Evolutionary conservation across 2,329 filamentous ascomycete genomes (phyloP).

Genomic region (Cryphonectria parasitica): DNA sequence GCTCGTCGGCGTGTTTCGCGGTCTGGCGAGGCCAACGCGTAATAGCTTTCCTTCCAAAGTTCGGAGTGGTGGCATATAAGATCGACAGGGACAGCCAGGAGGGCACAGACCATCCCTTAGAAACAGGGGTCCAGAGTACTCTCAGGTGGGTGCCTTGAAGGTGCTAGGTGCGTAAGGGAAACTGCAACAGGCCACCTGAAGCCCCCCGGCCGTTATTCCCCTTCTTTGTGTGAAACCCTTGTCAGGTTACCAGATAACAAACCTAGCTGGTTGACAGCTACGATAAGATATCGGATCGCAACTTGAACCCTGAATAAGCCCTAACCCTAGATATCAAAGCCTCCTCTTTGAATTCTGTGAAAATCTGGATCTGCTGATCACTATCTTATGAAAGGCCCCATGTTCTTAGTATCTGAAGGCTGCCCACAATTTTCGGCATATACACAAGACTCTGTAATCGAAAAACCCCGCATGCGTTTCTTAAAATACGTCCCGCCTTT

Average conservation of each 20-base stretch:
- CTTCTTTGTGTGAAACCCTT: no score
- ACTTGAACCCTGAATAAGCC: no score
- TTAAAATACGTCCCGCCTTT: not conserved
- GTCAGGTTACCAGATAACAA: no score
- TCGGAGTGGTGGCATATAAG: not conserved
- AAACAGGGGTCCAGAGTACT: not conserved
- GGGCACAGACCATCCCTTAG: not conserved
- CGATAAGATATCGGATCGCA: no score
- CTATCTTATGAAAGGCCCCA: not conserved
- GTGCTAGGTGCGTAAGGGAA: no score
- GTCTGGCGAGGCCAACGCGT: not conserved
- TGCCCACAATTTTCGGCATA: no score
- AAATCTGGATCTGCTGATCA: not conserved
- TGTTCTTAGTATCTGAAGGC: not conserved
- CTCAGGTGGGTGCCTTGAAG: no score
- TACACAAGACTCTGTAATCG: not conserved
- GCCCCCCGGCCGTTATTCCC: no score
- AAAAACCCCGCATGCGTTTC: not conserved
- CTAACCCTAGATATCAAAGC: not conserved
- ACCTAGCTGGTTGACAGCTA: no score
- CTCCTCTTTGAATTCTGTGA: no score
- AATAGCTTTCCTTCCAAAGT: not conserved
- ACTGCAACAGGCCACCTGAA: no score
- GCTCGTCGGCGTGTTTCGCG: not conserved
- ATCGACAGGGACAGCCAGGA: not conserved